Evolutionary conservation across 2,329 filamentous ascomycete species (phyloP).

Genomic region (Westerdykella aurantiaca): DNA sequence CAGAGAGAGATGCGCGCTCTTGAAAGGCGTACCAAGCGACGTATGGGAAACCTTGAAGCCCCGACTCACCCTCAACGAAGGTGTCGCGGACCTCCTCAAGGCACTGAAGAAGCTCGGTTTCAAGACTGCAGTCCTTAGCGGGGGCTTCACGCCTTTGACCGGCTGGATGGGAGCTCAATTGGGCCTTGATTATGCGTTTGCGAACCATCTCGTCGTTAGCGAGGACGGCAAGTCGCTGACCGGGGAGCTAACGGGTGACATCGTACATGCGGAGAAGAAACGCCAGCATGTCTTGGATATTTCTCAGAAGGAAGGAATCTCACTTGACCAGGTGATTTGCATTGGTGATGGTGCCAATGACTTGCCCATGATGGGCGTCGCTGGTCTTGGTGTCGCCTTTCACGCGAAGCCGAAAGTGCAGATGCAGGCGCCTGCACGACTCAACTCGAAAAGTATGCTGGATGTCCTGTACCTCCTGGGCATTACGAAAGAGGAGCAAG

Average conservation of each 20-base stretch:
- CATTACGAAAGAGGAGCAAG: conserved; percentile 60
- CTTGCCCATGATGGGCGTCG: conserved; percentile 69
- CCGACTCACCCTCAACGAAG: conserved; percentile 73
- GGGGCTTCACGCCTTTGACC: conserved; percentile 85
- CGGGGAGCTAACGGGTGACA: conserved; percentile 64
- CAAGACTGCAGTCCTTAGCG: conserved; percentile 85
- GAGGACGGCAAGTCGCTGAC: conserved; percentile 53
- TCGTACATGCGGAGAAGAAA: conserved; percentile 73
- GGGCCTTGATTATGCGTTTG: conserved; percentile 80
- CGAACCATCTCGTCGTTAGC: conserved; percentile 73
- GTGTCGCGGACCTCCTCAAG: conserved; percentile 67
- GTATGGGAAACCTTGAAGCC: conserved; percentile 74
- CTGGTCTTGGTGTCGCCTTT: conserved; percentile 74
- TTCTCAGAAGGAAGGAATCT: conserved; percentile 60
- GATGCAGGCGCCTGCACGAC: conserved; percentile 63
- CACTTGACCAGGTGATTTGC: conserved; percentile 62
- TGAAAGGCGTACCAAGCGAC: conserved; percentile 71
- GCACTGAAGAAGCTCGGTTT: conserved; percentile 73
- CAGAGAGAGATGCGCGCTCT: conserved; percentile 69
- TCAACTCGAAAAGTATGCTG: conserved; percentile 65
- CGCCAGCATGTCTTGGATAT: conserved; percentile 65
- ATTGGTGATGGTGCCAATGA: conserved; percentile 82
- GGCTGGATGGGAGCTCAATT: conserved; percentile 76
- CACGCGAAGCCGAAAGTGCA: conserved; percentile 81
- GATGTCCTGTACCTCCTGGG: conserved; percentile 72